Base-by-base conservation (phyloP, 306 rosid genomes). In the Citrullus amarus region DNA sequence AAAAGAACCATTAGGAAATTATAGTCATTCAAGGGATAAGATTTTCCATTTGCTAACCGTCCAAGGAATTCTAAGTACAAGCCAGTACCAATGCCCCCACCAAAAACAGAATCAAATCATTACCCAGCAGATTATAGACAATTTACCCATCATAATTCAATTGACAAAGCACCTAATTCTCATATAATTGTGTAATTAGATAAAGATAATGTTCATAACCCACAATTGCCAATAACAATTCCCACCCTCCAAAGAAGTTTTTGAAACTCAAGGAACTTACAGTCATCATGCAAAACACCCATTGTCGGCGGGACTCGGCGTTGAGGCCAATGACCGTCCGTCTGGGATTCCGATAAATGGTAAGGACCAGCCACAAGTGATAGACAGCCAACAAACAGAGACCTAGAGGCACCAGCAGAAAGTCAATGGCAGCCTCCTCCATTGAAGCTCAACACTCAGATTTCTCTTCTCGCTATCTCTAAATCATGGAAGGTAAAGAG, bases 311-410 rank as follows among this genome's bases (percentile, higher is more conserved):
- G 82, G 92, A 81, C 79, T 88, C 85, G 0, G 96, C 91, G 56
- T 93, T 91, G 50, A 91, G 81, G 41, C 96, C 98, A 68, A 93
- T 88, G 55, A 91, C 97, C 39, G 98, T 91, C 79, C 86, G 83
- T 66, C 44, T 78, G 78, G 97, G 96, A 57, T 77, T 77, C 32
- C 84, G 80, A 3, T 36, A 25, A 0, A 93, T 84, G 8, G 79
- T 85, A 81, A 63, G 48, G 62, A 90, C 79, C 44, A 93, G 88
- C 93, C 98, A 93, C 0, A 34, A 22, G 71, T 93, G 96, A 85
- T 93, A 93, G 25, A 67, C 7, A 25, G 66, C 82, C 68, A 88
- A 80, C 80, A 90, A 83, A 80, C 75, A 75, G 16, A 93, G 86
- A 79, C 98, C 98, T 68, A 85, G 6, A 13, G 96, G 90, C 18